Base-by-base conservation (phyloP, 192 early-diverging fungal species). In the Coemansia sp. region DNA sequence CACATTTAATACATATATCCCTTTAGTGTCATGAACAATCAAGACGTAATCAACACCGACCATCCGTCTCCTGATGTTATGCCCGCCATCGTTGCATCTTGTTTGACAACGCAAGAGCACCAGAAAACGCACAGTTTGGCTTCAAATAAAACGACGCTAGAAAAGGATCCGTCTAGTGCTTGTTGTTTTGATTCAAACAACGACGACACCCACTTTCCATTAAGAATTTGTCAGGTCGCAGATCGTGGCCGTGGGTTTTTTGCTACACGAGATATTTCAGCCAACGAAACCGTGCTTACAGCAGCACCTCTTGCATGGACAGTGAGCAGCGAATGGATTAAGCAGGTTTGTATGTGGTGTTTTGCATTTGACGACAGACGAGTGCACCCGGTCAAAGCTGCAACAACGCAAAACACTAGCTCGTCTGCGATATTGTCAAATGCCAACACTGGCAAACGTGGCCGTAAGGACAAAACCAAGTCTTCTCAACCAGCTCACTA, bases 161-260 rank as follows among this genome's bases (percentile, higher is more conserved):
- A 30, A 30, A 2, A 30, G 4, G 27, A 30, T 5, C 27, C 27
- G 27, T 30, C 27, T 30, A 5, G 27, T 30, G 27, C 27, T 7
- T 30, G 27, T 30, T 30, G 4, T 30, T 30, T 7, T 5, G 27
- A 30, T 30, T 30, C 7, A 22, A 55, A 24, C 12, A 40, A 51
- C 9, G 27, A 25, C 17, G 18, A 21, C 12, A 33, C 15, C 21
- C 49, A 25, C 37, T 78, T 78, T 18, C 74, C 74, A 13, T 27
- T 78, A 42, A 57, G 46, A n/a, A 71, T 78, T 37, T 50, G 47
- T 8, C 45, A 61, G 34, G 61, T 67, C 11, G 57, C 64, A 2
- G 74, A 69, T 38, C 74, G 74, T 13, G 74, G 74, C 2, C 74
- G 74, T 11, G 74, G 74, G 4, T 78, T 71, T 50, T 78, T 78